These are phyloP conservation scores for Paramecium biaurelia DNA, from an alignment of 73 alveolate genomes.

Conservation along the genomic window DNA sequence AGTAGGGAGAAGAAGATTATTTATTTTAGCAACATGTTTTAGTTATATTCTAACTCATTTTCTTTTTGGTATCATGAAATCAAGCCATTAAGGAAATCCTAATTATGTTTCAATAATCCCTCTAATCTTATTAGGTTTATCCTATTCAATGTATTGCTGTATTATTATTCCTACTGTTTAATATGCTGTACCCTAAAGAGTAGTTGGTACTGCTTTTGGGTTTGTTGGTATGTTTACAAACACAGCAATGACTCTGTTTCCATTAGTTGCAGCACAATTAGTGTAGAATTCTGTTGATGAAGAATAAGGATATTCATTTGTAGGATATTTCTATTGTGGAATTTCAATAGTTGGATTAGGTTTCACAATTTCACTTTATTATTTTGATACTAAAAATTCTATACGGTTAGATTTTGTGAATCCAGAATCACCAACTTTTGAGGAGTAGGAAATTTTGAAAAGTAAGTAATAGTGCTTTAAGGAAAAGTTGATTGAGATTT, in stretches of 20 bases:
- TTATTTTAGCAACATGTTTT: not conserved
- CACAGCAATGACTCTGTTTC: not conserved
- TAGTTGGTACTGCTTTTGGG: conserved; percentile 43
- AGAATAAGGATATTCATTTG: conserved; percentile 13
- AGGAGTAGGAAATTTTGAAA: not conserved
- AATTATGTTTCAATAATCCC: not conserved
- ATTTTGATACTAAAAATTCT: not conserved
- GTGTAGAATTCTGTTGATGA: not conserved
- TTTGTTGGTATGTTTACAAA: not conserved
- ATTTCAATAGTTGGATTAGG: not conserved
- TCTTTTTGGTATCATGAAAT: not conserved
- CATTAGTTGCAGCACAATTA: not conserved
- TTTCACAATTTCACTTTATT: conserved; percentile 11
- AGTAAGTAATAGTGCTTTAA: not conserved
- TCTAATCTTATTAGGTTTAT: not conserved
- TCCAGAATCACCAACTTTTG: not conserved
- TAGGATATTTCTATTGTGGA: conserved; percentile 13
- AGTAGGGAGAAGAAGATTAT: not conserved
- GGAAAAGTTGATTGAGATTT: not conserved
- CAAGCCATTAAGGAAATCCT: not conserved
- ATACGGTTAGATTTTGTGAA: not conserved
- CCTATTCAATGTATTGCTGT: conserved; percentile 9
- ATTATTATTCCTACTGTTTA: not conserved
- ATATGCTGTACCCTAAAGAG: not conserved
- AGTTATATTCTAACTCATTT: not conserved